Evolutionary conservation across 495 filamentous ascomycete genomes (phyloP).

Genomic region (Daldinia vernicosa): DNA sequence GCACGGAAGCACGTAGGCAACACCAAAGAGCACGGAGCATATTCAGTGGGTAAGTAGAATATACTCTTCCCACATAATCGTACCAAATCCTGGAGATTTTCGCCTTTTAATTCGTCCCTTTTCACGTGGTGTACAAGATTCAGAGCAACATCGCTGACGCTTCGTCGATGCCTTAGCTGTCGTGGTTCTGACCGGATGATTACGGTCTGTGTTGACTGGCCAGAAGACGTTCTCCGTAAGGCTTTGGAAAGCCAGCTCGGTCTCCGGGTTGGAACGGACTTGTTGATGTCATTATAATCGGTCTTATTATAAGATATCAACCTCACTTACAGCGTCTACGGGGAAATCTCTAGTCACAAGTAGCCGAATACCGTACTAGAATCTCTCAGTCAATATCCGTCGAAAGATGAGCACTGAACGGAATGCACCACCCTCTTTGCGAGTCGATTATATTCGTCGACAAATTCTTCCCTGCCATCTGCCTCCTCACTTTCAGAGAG

Average conservation of each 20-base stretch:
- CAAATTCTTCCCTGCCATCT: conserved; percentile 53
- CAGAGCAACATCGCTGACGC: conserved; percentile 61
- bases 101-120: conserved; percentile 67
- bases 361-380: conserved; percentile 53
- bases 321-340: conserved; percentile 20
- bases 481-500: conserved; percentile 53
- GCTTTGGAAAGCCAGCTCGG: conserved; percentile 43
- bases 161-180: conserved; percentile 51
- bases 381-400: conserved; percentile 1
- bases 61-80: conserved; percentile 77
- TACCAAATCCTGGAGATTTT: conserved; percentile 69
- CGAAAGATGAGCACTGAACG: neutral
- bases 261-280: conserved; percentile 25
- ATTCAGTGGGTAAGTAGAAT: conserved; percentile 71
- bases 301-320: neutral
- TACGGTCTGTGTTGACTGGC: conserved; percentile 25
- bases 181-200: conserved; percentile 22
- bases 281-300: conserved; percentile 7
- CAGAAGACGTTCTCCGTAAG: conserved; percentile 37
- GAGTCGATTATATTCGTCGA: conserved; percentile 64
- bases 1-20: conserved; percentile 81
- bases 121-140: conserved; percentile 56
- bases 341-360: conserved; percentile 45
- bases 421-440: conserved; percentile 55
- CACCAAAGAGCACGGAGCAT: conserved; percentile 68